Evolutionary conservation across 2,329 filamentous ascomycete genomes (phyloP), one percentile per base, ranked within the genome.

Genomic region (Biscogniauxia marginata): DNA sequence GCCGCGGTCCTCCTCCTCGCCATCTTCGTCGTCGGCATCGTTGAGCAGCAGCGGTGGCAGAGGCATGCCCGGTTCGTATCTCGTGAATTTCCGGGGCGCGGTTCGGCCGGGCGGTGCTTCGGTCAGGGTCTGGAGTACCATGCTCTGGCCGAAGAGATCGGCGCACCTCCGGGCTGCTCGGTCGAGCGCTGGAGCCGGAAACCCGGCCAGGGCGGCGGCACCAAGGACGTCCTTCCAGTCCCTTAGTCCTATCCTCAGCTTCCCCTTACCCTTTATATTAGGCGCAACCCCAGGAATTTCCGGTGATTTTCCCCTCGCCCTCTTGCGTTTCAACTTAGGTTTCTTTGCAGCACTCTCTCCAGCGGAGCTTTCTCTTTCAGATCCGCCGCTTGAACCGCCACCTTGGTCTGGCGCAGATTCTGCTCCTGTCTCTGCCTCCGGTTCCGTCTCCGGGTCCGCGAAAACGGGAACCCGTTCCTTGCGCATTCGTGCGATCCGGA

Each of bases 151-250:
- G 64, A 97, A 96, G 0, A 96, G 75, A 47, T 83, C 77, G 2
- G 88, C 84, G 66, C 93, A 98, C 49, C 93, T 83, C 66, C 86
- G 79, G 1, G 88, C 83, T 0, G 91, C 83, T 24, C 90, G 83
- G 52, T 85, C 82, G 11, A 97, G 73, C 0, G 86, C 88, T 1
- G 76, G 71, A 0, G 78, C 72, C 1, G 88, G 77, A 73, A 92
- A 93, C 0, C 89, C 91, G 1, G 83, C 83, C 50, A 96, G 74
- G 0, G 90, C 82, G 2, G 93, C 93, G 0, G 91, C 80, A 0
- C 90, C 90, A 23, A 97, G 74, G 1, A 97, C 83, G 63, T 96
- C 90, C 63, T 86, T 89, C 93, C 93, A 98, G 74, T 96, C 89
- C 20, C 89, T 82, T 11, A 85, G 13, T 71, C 78, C 69, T 71